Base-by-base conservation (phyloP, 2,329 filamentous ascomycete species). In the Colletotrichum sidae region DNA sequence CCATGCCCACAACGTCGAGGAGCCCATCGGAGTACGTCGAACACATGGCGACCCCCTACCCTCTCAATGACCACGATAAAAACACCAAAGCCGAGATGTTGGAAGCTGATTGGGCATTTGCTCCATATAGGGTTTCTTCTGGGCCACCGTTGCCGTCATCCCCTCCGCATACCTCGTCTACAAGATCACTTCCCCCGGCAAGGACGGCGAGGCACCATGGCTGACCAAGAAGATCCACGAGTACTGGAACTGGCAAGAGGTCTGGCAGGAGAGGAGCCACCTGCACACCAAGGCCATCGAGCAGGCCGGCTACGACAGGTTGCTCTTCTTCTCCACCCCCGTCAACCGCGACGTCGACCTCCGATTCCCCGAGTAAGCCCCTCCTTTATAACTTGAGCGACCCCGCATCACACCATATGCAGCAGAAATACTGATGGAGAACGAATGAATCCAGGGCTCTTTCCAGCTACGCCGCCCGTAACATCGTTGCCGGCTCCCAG, bases 291-390 rank as follows among this genome's bases (percentile, higher is more conserved):
- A 81, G 60, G 75, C 81, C 25, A 71, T 84, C 69, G 82, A 88
- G 73, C 84, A 88, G 78, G 86, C 86, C 49, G 84, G 83, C 47
- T 83, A 80, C 73, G 86, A 88, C 77, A 84, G 82, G 72, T 84
- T 87, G 70, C 78, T 88, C 55, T 82, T 88, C 70, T 74, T 80
- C 70, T 78, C 83, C 70, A 77, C 75, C 58, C 44, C 45, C 15
- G 75, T 73, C 41, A 73, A 77, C 70, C 80, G 79, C 73, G 80
- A 80, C 74, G 76, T 85, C 70, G 84, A 88, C 67, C 79, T 88
- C 69, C 81, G 82, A 69, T 86, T 77, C 69, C 86, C 86, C 49
- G 86, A 89, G 86, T 89, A 81, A 67, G 85, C 84, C 35, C 12
- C 8, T 8, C 45, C 34, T 41, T 8, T 49, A 33, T 42, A 11